A percentile compares a stretch with the other conserved stretches of the same genome.
Conservation (phyloP, 163 green algal genomes). For the Volvox carteri region DNA sequence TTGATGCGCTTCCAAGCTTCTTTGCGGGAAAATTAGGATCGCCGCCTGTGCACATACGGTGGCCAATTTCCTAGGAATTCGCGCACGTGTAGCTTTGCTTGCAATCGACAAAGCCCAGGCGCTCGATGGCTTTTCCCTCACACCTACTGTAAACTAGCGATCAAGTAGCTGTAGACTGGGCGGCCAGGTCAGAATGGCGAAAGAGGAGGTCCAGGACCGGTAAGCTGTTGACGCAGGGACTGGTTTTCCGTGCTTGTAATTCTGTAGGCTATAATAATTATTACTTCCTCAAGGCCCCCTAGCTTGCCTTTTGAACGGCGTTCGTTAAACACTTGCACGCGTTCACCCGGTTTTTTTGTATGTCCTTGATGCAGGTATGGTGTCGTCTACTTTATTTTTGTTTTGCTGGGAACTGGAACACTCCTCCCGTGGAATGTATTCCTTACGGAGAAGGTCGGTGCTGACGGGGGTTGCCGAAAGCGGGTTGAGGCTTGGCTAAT, state of each 20-base stretch:
- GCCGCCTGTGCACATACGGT: not conserved
- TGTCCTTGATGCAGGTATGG: conserved; percentile 61
- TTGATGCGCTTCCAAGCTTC: not conserved
- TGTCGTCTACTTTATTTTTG: conserved; percentile 75
- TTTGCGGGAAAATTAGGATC: not conserved
- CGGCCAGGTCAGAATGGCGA: conserved; percentile 44
- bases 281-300: too few relatives aligned
- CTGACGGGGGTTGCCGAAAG: not conserved
- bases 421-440: conserved; percentile 85
- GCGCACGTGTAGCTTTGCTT: not conserved
- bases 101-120: not conserved
- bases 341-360: not conserved
- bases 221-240: not conserved
- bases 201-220: conserved; percentile 68
- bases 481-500: not conserved
- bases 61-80: not conserved
- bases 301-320: too few relatives aligned
- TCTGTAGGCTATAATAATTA: too few relatives aligned
- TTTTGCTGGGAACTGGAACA: conserved; percentile 79
- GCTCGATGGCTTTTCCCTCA: not conserved
- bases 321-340: conserved; percentile 19
- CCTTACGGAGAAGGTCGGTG: conserved; percentile 72
- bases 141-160: not conserved
- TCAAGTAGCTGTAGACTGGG: not conserved
- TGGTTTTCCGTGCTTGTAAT: too few relatives aligned